Evolutionary conservation across 805 yeast genomes (phyloP).

Genomic region (Yamadazyma laniorum): DNA sequence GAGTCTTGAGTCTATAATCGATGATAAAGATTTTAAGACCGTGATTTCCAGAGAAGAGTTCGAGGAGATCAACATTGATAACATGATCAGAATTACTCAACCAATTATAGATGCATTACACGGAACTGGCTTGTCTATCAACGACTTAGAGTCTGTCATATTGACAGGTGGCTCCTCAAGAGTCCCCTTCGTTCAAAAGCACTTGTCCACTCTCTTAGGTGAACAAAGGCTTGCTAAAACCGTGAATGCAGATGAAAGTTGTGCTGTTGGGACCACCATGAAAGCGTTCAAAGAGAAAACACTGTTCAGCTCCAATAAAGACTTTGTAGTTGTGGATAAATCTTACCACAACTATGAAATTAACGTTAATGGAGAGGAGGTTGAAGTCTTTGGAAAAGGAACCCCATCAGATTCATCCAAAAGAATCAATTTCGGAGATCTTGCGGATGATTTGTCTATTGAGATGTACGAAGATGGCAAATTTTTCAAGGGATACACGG

Average conservation of each 20-base stretch:
- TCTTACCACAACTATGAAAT: conserved; percentile 49
- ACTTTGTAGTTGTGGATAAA: conserved; percentile 58
- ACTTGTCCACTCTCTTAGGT: conserved; percentile 45
- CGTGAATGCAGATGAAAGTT: conserved; percentile 95
- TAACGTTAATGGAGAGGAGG: conserved; percentile 22
- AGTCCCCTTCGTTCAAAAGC: conserved; percentile 80
- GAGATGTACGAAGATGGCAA: conserved; percentile 40
- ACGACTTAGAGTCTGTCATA: conserved; percentile 61
- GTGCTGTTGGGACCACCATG: conserved; percentile 84
- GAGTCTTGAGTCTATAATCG: conserved; percentile 69
- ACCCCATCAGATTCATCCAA: conserved; percentile 33
- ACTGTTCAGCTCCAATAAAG: conserved; percentile 57
- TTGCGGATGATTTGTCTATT: conserved; percentile 27
- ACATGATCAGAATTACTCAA: conserved; percentile 43
- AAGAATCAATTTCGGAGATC: conserved; percentile 36
- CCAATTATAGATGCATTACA: conserved; percentile 58
- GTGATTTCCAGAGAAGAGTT: conserved; percentile 75
- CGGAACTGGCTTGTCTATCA: conserved; percentile 25
- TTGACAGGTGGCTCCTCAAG: conserved; percentile 90
- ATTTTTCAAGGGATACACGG: conserved; percentile 25
- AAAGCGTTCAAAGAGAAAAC: conserved; percentile 71
- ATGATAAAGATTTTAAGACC: conserved; percentile 73
- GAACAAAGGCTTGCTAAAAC: conserved; percentile 67
- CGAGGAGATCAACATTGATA: conserved; percentile 53
- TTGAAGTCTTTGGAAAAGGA: conserved; percentile 48